Evolutionary conservation across 768 basidiomycete genomes (phyloP).

Genomic region (Boletus tylopilopsis): DNA sequence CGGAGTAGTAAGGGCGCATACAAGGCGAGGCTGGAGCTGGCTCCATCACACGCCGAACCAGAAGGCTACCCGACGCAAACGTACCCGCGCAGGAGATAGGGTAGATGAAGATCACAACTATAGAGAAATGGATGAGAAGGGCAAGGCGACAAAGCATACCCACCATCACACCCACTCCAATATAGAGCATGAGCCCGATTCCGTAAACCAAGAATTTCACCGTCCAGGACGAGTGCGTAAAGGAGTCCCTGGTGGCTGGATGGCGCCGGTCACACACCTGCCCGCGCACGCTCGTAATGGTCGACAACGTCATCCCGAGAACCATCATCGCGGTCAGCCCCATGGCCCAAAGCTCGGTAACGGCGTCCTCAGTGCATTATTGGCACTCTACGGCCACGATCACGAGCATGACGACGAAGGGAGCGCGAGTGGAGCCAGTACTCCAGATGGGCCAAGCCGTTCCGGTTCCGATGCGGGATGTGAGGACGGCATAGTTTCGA

Average conservation of each 20-base stretch:
- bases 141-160: slow-evolving; percentile 2
- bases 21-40: slow-evolving; percentile 28
- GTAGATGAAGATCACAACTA: not conserved
- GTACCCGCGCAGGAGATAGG: not conserved
- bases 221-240: slow-evolving; percentile 13
- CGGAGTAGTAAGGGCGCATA: slow-evolving; percentile 44
- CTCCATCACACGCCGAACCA: slow-evolving; percentile 10
- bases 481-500: slow-evolving; percentile 14
- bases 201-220: not conserved
- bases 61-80: not conserved
- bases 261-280: slow-evolving; percentile 2
- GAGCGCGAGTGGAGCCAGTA: slow-evolving; percentile 21
- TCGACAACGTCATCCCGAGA: slow-evolving; percentile 3
- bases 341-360: slow-evolving; percentile 29
- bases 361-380: slow-evolving; percentile 62
- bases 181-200: slow-evolving; percentile 6
- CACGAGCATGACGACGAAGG: slow-evolving; percentile 28
- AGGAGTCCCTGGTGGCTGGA: slow-evolving; percentile 18
- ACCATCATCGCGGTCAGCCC: slow-evolving; percentile 1
- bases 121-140: slow-evolving; percentile 1
- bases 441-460: slow-evolving; percentile 16
- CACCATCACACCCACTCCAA: slow-evolving; percentile 8
- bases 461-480: slow-evolving; percentile 20
- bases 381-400: slow-evolving; percentile 53
- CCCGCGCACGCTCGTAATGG: not conserved